Evolutionary conservation across 2,329 filamentous ascomycete species (phyloP).

Genomic region (Monosporascus sp.): DNA sequence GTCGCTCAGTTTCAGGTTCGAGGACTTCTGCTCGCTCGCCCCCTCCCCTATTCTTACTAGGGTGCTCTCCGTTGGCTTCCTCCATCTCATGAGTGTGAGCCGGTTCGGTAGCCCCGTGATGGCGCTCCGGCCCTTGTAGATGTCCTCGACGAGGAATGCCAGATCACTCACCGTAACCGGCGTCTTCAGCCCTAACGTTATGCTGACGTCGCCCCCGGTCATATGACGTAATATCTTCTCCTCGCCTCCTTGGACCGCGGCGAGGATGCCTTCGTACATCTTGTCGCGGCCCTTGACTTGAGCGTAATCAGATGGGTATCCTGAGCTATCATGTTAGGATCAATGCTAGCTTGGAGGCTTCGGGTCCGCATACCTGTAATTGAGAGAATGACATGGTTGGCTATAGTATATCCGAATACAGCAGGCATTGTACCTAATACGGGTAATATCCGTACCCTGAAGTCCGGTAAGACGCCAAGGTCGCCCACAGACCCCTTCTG

Average conservation of each 20-base stretch:
- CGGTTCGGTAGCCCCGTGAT: constrained; percentile 78
- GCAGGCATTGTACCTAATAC: constrained; percentile 97
- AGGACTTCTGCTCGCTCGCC: constrained; percentile 70
- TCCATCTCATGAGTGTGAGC: constrained; percentile 77
- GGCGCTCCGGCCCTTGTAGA: constrained; percentile 76
- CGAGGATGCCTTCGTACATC: constrained; percentile 81
- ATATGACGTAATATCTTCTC: constrained; percentile 62
- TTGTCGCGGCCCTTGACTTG: constrained; percentile 80
- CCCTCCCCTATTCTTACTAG: constrained; percentile 55
- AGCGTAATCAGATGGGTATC: constrained; percentile 82
- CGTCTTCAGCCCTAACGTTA: constrained; percentile 68
- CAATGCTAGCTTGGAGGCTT: background rate
- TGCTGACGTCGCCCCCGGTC: constrained; percentile 38
- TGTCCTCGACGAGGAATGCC: constrained; percentile 82
- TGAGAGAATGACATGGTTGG: constrained; percentile 86
- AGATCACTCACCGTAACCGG: constrained; percentile 76
- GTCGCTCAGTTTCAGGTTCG: constrained; percentile 44
- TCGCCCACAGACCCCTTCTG: constrained; percentile 80
- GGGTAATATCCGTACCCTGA: constrained; percentile 88
- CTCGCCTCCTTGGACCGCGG: constrained; percentile 69
- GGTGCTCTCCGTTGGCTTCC: constrained; percentile 55
- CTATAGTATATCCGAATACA: constrained; percentile 84
- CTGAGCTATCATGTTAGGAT: constrained; percentile 27
- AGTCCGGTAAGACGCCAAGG: constrained; percentile 83
- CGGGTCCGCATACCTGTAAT: constrained; percentile 43